Evolutionary conservation across 257 asterid species (phyloP).

Genomic region (Gentiana dahurica): DNA sequence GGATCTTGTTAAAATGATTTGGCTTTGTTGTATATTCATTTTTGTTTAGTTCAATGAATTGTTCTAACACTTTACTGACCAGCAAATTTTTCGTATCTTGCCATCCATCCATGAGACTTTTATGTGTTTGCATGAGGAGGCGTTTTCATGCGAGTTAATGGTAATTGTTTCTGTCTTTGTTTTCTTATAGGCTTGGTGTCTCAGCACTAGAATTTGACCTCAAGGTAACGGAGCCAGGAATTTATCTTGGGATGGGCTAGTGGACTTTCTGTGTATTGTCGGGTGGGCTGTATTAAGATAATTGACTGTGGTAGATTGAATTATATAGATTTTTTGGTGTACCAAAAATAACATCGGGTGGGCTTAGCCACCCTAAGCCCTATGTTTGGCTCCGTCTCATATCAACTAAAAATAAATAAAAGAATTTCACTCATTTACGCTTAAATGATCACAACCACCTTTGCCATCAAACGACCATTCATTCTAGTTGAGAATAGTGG

Average conservation of each 20-base stretch:
- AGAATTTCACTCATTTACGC: slow-evolving; percentile 3
- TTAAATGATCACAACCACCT: not conserved
- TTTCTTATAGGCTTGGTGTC: slow-evolving; percentile 52
- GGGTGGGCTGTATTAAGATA: too few species aligned
- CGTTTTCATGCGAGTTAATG: not conserved
- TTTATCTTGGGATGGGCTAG: too few species aligned
- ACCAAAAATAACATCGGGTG: too few species aligned
- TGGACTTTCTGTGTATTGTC: too few species aligned
- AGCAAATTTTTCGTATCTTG: too few species aligned
- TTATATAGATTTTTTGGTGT: not conserved
- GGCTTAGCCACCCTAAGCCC: too few species aligned
- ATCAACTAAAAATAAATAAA: slow-evolving; percentile 6
- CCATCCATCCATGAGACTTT: not conserved
- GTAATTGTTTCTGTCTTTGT: not conserved
- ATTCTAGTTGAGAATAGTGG: not conserved
- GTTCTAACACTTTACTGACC: too few species aligned
- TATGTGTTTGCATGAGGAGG: too few species aligned
- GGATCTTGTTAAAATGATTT: too few species aligned
- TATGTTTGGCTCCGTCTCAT: slow-evolving; percentile 6
- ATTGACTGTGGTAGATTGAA: too few species aligned
- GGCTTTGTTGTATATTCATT: too few species aligned
- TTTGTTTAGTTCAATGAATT: too few species aligned
- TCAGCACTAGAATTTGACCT: slow-evolving; percentile 78
- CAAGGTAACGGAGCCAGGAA: slow-evolving; percentile 35
- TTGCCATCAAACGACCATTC: not conserved